A percentile compares a stretch with the other conserved stretches of the same genome.
Evolutionary conservation across 495 filamentous ascomycete species (phyloP).

Genomic region (Delitschia confertaspora): DNA sequence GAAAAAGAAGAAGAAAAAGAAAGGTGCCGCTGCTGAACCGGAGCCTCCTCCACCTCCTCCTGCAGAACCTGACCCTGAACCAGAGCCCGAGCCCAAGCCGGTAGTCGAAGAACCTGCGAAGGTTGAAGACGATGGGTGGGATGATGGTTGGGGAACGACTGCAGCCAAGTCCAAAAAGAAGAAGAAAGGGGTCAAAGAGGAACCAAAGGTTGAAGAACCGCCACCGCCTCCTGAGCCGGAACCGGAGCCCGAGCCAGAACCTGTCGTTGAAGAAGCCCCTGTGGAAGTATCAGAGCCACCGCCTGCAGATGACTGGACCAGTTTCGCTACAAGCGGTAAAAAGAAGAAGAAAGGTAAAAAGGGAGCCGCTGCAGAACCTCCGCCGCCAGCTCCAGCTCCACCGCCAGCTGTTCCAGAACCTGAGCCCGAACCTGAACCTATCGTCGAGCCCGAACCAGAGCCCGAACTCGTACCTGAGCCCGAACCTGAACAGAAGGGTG

Average conservation of each 20-base stretch:
- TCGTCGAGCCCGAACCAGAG: constrained; percentile 33
- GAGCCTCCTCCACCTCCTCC: constrained; percentile 15
- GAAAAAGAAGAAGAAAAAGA: constrained; percentile 32
- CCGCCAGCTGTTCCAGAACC: constrained; percentile 18
- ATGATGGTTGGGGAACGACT: constrained; percentile 8
- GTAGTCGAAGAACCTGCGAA: constrained; percentile 15
- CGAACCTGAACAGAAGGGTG: constrained; percentile 3
- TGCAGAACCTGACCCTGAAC: constrained; percentile 33
- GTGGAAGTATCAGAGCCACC: too few species aligned
- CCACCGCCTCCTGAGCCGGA: constrained; percentile 15
- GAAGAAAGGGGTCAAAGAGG: constrained; percentile 24
- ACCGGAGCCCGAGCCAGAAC: constrained; percentile 33
- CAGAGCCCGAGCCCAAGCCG: constrained; percentile 30
- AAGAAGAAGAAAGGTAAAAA: constrained; percentile 22
- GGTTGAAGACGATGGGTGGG: constrained; percentile 19
- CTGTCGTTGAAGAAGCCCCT: too few species aligned
- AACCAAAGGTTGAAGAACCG: constrained; percentile 19
- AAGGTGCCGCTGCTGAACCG: constrained; percentile 2
- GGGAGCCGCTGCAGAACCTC: constrained; percentile 11
- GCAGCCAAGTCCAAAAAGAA: constrained; percentile 22
- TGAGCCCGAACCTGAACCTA: constrained; percentile 18
- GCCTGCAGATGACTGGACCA: constrained; percentile 13
- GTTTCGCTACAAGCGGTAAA: constrained; percentile 3
- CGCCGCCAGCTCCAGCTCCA: constrained; percentile 16
- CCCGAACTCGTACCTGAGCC: constrained; percentile 22